Evolutionary conservation across 1,284 basidiomycete species (phyloP), one percentile per base, ranked within the genome.

Genomic region (Cryptococcus amylolentus): DNA sequence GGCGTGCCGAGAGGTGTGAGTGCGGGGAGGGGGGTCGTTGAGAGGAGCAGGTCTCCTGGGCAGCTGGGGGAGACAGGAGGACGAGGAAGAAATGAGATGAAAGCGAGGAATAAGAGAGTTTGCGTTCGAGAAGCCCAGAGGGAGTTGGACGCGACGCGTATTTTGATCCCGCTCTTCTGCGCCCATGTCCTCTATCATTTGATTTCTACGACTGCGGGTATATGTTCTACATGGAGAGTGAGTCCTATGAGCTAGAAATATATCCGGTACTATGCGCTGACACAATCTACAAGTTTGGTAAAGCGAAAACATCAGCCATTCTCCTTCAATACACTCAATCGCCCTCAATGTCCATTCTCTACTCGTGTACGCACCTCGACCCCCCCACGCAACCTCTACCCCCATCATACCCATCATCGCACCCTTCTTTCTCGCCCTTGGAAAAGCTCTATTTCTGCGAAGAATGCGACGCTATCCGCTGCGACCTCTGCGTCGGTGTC

Each of bases 371-470:
- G 1, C 79, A 79, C 56, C 61, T 72, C 3, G 58, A 67, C 4
- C 20, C 75, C 12, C 80, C 84, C 16, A 80, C 82, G 16, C 49
- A 70, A 0, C 67, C 71, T 1, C 64, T 71, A 2, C 67, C 83
- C 3, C 88, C 89, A 6, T 87, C 88, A 13, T 86, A 88, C 7
- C 86, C 89, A 0, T 85, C 86, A 60, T 80, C 88, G 0, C 89
- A 89, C 2, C 87, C 89, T 0, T 86, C 83, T 64, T 91, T 92
- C 72, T 89, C 94, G 66, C 84, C 88, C 2, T 83, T 98, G 9
- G 84, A 89, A 62, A 83, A 84, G 20, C 85, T 98, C 16, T 96
- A 92, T 79, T 98, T 98, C 76, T 99, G 96, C 77, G 94, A 97
- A 76, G 95, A 98, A 81, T 99, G 96, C 78, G 93, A 98, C 74